A percentile compares a stretch with the other conserved stretches of the same genome.
Conservation (phyloP, 2,329 filamentous ascomycete genomes). For the Alternaria burnsii region DNA sequence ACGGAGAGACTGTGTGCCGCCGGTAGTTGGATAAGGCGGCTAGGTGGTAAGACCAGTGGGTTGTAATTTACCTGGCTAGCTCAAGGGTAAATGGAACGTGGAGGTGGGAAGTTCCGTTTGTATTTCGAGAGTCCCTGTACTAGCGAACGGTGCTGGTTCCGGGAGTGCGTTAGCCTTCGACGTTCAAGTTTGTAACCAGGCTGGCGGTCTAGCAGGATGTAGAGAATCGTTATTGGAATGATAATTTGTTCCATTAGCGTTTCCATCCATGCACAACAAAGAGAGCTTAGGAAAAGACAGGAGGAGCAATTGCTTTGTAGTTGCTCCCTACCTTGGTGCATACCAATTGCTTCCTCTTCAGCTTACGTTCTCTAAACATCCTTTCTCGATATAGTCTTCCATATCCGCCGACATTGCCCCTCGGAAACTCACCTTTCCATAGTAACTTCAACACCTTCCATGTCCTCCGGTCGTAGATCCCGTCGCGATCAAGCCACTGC, state of each 20-base stretch:
- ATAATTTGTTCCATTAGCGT: neutral
- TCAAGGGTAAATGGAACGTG: neutral
- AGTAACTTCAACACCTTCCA: neutral
- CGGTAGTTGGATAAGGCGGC: neutral
- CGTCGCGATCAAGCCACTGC: neutral
- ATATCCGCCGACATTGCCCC: neutral
- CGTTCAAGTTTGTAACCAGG: neutral
- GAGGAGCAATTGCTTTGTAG: neutral
- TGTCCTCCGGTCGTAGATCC: neutral
- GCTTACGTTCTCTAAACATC: neutral
- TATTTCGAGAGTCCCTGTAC: neutral
- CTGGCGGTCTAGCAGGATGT: neutral
- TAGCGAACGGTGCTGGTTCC: neutral
- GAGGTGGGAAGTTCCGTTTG: neutral
- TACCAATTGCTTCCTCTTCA: neutral
- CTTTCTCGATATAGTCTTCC: neutral
- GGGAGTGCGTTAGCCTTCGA: neutral
- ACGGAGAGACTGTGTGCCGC: neutral
- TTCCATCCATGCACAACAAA: neutral
- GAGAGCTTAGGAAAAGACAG: neutral
- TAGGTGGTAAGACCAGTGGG: neutral
- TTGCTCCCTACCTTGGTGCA: neutral
- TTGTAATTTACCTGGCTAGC: neutral
- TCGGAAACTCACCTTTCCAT: constrained; percentile 2
- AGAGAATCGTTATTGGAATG: neutral